These are phyloP conservation scores for Gracilaria caudata DNA, from an alignment of 23 red algal species.

Conservation along the genomic window DNA sequence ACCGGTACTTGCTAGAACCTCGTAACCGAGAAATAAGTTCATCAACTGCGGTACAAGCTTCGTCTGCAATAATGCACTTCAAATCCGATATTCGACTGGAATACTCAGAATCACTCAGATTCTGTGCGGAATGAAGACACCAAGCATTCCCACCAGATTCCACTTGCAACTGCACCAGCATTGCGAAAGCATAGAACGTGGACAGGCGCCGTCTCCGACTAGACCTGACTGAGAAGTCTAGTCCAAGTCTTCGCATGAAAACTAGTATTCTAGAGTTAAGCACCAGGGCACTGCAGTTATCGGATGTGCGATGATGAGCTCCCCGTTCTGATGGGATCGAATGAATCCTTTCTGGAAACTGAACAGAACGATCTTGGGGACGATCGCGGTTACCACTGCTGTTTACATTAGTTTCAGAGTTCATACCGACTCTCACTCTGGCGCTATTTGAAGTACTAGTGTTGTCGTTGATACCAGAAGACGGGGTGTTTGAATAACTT, in stretches of 20 bases:
- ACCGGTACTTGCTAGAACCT: constrained; percentile 34
- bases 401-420: not conserved
- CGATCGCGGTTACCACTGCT: not conserved
- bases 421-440: not conserved
- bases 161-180: constrained; percentile 48
- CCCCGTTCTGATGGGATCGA: not conserved
- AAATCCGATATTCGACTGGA: constrained; percentile 11
- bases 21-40: constrained; percentile 19
- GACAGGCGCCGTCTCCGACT: constrained; percentile 31
- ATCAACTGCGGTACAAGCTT: constrained; percentile 29
- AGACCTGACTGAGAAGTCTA: constrained; percentile 35
- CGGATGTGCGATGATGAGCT: not conserved
- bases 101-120: constrained; percentile 31
- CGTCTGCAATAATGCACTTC: constrained; percentile 33
- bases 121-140: constrained; percentile 11
- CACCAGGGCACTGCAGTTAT: not conserved
- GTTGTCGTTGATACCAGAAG: not conserved
- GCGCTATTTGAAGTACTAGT: not conserved
- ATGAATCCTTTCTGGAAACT: not conserved
- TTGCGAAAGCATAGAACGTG: constrained; percentile 43
- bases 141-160: constrained; percentile 51
- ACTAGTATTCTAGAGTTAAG: not conserved
- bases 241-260: constrained; percentile 24
- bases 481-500: constrained; percentile 4
- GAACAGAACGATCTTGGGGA: not conserved